Evolutionary conservation across 371 early-diverging fungal species (phyloP), one percentile per base, ranked within the genome.

Genomic region (Umbelopsis sp.): DNA sequence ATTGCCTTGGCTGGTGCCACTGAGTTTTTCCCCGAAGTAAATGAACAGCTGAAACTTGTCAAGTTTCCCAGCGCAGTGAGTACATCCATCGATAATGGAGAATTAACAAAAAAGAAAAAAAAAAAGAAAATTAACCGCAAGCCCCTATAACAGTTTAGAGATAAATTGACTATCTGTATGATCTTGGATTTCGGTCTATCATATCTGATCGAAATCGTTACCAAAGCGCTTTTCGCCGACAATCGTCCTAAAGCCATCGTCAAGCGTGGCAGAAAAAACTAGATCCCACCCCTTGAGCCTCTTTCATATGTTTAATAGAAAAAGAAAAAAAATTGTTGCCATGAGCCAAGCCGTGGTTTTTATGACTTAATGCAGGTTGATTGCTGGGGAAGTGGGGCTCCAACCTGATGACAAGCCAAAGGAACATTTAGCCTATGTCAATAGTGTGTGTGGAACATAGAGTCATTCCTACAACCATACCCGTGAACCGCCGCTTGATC

Each of bases 21-120:
- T 22, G 98, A 99, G 80, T 68, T 94, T 48, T 87, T 92, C 53
- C 92, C 92, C n/a, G 96, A 90, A 50, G 84, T 98, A 63, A 99
- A 99, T 80, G 91, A 91, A 67, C 88, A 89, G 76, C 88, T 99
- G 73, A 92, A 95, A 79, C 84, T 98, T 65, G 98, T 97, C 32
- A 91, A 90, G 24, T 95, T 97, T 89, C 97, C 96, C 41, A 88
- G 85, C 46, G 91, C 90, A 66, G 89, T 91, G 80, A 76, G 80
- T 79, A 65, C 67, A 53, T 4, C 16, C 1, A 48, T 66, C 32
- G 14, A 9, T 70, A 14, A 22, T 44, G 48, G 18, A 18, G 16
- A 5, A 7, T 48, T 48, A 12, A 14, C 48, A 46, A 12, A 9
- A 48, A 16, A 16, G 4, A 16, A 8, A 48, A 12, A 48, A 48